Conservation (phyloP, 768 basidiomycete species). For the Pleurotus djamor region DNA sequence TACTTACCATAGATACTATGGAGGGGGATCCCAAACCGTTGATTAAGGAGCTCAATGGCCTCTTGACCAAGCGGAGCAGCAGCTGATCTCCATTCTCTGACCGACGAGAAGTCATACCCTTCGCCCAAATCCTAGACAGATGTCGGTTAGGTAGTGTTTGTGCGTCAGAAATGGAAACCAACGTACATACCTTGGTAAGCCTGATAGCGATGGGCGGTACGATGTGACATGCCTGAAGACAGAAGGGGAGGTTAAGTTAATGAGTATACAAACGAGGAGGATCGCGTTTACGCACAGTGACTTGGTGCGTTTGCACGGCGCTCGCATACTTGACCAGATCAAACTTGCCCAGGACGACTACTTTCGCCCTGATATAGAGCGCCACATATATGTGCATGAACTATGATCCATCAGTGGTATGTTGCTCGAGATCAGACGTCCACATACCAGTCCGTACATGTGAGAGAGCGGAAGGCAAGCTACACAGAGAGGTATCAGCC, state of each 20-base stretch:
- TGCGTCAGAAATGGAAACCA: background rate
- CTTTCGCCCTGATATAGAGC: background rate
- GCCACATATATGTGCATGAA: background rate
- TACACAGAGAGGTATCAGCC: background rate
- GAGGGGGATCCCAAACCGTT: background rate
- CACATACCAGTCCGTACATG: background rate
- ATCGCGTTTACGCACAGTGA: background rate
- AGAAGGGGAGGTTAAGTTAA: background rate
- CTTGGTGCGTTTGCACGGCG: background rate
- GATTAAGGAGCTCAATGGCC: background rate
- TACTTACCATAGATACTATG: constrained; percentile 2
- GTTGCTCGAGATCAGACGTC: too few species aligned
- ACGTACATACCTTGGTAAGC: background rate
- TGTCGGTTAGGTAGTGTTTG: too few species aligned
- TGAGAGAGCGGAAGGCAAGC: background rate
- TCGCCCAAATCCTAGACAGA: background rate
- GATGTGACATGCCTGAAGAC: background rate
- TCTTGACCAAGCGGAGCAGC: constrained; percentile 4
- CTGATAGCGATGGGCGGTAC: background rate
- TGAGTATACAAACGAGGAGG: background rate
- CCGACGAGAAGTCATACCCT: background rate
- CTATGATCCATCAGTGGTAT: background rate
- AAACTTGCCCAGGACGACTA: background rate
- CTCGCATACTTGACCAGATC: background rate
- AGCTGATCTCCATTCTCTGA: constrained; percentile 3